A percentile compares a stretch with the other conserved stretches of the same genome.
phyloP scores from a whole-genome alignment of 352 stramenopile genomes.

The Globisporangium carolinianum region DNA sequence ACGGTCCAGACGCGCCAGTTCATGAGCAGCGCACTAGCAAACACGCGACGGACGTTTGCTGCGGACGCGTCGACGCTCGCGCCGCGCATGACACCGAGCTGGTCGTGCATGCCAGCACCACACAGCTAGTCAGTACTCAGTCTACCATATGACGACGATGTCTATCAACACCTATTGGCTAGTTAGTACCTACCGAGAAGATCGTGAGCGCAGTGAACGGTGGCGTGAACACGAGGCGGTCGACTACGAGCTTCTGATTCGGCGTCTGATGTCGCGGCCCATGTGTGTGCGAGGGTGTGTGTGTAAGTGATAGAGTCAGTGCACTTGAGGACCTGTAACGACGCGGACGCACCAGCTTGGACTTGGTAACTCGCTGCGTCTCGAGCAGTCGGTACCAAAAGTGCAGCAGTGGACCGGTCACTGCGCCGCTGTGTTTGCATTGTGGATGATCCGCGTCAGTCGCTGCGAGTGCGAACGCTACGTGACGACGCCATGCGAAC shows the following conservation, averaged over 20 bases:
- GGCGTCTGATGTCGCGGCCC: constrained; percentile 25
- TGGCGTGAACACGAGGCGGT: constrained; percentile 59
- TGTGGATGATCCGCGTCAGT: not conserved
- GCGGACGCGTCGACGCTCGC: constrained; percentile 36
- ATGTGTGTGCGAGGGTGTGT: too few species aligned
- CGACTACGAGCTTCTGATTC: constrained; percentile 71
- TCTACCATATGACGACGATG: too few species aligned
- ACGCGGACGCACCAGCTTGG: constrained; percentile 40
- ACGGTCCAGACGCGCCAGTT: constrained; percentile 68
- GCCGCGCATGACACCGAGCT: constrained; percentile 58
- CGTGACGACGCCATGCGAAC: not conserved
- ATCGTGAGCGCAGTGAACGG: constrained; percentile 64
- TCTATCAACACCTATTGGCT: too few species aligned
- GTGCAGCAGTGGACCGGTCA: constrained; percentile 60
- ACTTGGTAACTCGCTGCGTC: constrained; percentile 47
- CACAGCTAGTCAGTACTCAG: not conserved
- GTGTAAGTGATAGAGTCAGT: not conserved
- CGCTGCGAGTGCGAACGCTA: not conserved
- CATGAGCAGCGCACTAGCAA: constrained; percentile 48
- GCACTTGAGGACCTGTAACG: not conserved
- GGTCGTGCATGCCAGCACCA: not conserved
- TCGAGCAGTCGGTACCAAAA: constrained; percentile 70
- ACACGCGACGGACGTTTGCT: constrained; percentile 39
- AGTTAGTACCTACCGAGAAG: constrained; percentile 34
- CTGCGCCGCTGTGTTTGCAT: constrained; percentile 21